Percentiles rank a stretch among this genome's conserved stretches.
Conservation (phyloP, 2,329 filamentous ascomycete species). For the Huntiella abstrusa region DNA sequence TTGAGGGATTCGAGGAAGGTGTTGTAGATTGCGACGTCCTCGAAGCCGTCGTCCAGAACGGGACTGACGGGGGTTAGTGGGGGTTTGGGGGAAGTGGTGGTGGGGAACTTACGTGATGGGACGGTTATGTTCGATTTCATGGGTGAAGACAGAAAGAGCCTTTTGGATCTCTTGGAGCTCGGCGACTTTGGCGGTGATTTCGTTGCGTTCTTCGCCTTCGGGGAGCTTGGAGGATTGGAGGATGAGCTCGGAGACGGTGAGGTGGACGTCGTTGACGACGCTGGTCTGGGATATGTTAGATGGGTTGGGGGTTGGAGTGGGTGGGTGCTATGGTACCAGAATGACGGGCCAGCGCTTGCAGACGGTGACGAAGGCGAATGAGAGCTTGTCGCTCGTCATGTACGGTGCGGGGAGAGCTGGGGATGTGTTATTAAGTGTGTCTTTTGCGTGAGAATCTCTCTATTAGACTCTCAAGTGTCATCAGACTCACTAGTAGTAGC, state of each 20-base stretch:
- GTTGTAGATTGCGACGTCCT: constrained; percentile 70
- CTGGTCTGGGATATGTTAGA: constrained; percentile 43
- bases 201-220: neutral
- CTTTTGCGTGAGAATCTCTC: no score
- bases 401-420: constrained; percentile 41
- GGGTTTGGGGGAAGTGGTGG: neutral
- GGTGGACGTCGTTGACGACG: constrained; percentile 87
- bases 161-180: constrained; percentile 42
- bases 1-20: constrained; percentile 59
- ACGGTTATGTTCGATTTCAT: constrained; percentile 83
- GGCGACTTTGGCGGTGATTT: constrained; percentile 1
- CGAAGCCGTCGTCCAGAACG: constrained; percentile 54
- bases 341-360: constrained; percentile 87
- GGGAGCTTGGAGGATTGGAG: constrained; percentile 37
- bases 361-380: constrained; percentile 74
- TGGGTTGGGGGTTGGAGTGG: neutral
- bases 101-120: constrained; percentile 42
- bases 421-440: neutral
- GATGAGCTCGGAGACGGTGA: constrained; percentile 39
- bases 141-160: constrained; percentile 77
- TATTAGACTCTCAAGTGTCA: no score
- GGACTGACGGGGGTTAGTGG: constrained; percentile 29
- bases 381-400: constrained; percentile 61
- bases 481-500: neutral
- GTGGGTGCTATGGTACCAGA: constrained; percentile 32